Evolutionary conservation across 23 red algal species (phyloP).

Genomic region (Cyanidium caldarium): DNA sequence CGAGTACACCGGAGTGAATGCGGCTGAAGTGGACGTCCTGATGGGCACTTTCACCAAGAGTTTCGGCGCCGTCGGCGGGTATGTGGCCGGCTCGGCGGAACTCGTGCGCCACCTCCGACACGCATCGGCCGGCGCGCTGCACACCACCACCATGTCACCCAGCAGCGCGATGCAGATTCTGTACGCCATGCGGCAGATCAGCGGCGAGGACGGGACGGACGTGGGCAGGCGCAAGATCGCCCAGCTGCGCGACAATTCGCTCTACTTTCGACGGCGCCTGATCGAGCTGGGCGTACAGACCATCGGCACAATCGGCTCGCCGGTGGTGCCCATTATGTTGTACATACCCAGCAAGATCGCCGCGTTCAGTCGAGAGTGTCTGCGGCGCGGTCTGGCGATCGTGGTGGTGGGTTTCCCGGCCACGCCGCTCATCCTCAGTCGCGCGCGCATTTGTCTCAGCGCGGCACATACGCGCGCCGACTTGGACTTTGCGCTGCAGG

Average conservation of each 20-base stretch:
- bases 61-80: constrained; percentile 94
- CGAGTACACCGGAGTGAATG: constrained; percentile 61
- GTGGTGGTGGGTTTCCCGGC: constrained; percentile 98
- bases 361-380: constrained; percentile 88
- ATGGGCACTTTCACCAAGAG: constrained; percentile 99
- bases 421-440: constrained; percentile 67
- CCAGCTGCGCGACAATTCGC: constrained; percentile 58
- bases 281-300: constrained; percentile 81
- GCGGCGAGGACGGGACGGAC: constrained; percentile 64
- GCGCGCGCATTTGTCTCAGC: constrained; percentile 78
- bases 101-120: constrained; percentile 55
- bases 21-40: constrained; percentile 79
- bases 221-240: constrained; percentile 55
- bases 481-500: constrained; percentile 62
- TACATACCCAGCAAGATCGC: constrained; percentile 83
- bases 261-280: constrained; percentile 70
- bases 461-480: constrained; percentile 89
- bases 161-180: constrained; percentile 73
- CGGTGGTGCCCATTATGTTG: constrained; percentile 97
- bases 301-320: constrained; percentile 71
- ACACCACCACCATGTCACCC: constrained; percentile 81
- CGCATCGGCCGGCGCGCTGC: constrained; percentile 42
- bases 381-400: constrained; percentile 67
- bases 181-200: constrained; percentile 68
- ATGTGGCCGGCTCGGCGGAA: constrained; percentile 45